These are phyloP conservation scores for Coccomyxa sp. DNA, from an alignment of 139 green algal species.

Conservation along the genomic window DNA sequence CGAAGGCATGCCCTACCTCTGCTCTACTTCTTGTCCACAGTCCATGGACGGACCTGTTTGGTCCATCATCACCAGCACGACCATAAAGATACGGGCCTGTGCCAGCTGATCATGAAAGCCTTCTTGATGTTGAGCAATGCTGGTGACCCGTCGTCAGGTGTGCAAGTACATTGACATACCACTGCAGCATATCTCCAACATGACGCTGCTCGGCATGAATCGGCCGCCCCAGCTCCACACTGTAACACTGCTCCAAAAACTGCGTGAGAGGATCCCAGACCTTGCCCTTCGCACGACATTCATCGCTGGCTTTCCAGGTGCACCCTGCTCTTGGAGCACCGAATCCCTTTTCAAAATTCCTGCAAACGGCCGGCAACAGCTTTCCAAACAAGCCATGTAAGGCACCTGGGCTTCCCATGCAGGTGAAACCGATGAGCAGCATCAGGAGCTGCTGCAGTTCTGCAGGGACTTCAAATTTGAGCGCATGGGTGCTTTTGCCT, in stretches of 20 bases:
- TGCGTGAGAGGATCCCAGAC: slow-evolving; percentile 70
- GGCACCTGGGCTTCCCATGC: not conserved
- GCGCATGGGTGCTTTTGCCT: slow-evolving; percentile 80
- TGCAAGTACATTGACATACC: slow-evolving; percentile 96
- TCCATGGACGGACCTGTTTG: not conserved
- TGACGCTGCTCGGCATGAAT: slow-evolving; percentile 84
- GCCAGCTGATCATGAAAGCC: no score
- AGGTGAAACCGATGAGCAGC: slow-evolving; percentile 67
- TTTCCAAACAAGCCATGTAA: not conserved
- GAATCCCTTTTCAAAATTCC: not conserved
- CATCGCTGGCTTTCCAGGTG: slow-evolving; percentile 78
- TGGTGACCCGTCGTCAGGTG: slow-evolving; percentile 42
- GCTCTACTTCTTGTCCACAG: not conserved
- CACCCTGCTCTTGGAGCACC: not conserved
- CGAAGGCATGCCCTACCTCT: slow-evolving; percentile 45
- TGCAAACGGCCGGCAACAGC: not conserved
- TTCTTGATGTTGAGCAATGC: not conserved
- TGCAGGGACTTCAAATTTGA: slow-evolving; percentile 68
- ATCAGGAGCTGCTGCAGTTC: slow-evolving; percentile 76
- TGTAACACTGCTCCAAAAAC: slow-evolving; percentile 64
- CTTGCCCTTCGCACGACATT: slow-evolving; percentile 87
- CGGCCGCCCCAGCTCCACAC: slow-evolving; percentile 65
- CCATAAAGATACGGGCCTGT: not conserved
- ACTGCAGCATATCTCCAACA: slow-evolving; percentile 87
- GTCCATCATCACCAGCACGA: not conserved